phyloP scores from a whole-genome alignment of 1,139 yeast genomes.

The Lodderomyces margitis region DNA sequence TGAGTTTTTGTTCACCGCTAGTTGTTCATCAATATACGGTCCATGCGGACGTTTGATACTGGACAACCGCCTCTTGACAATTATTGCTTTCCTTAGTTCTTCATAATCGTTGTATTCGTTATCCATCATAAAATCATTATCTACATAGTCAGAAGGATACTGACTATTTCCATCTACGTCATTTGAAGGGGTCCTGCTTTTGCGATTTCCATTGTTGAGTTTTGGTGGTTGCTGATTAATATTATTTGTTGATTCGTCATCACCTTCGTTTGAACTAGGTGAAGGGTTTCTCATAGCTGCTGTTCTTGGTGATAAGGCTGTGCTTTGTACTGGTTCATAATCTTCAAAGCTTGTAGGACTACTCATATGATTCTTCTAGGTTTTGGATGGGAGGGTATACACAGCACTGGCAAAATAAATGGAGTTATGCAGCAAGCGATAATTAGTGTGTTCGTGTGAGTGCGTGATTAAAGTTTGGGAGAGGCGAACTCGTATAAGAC shows the following conservation, averaged over 20 bases:
- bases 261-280: slow-evolving; percentile 3
- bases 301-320: slow-evolving; percentile 7
- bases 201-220: not conserved
- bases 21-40: slow-evolving; percentile 8
- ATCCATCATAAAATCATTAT: slow-evolving; percentile 37
- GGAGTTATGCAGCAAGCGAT: no score
- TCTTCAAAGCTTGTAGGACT: slow-evolving; percentile 32
- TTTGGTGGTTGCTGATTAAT: slow-evolving; percentile 4
- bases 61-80: slow-evolving; percentile 27
- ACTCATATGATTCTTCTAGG: slow-evolving; percentile 26
- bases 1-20: slow-evolving; percentile 21
- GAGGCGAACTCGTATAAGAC: slow-evolving; percentile 2
- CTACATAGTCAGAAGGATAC: slow-evolving; percentile 15
- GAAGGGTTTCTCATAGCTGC: slow-evolving; percentile 4
- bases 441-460: no score
- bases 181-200: slow-evolving; percentile 1
- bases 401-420: no score
- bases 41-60: slow-evolving; percentile 14
- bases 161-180: not conserved
- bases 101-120: slow-evolving; percentile 31
- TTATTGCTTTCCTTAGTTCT: slow-evolving; percentile 37
- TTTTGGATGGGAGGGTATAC: no score
- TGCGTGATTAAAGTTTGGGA: no score
- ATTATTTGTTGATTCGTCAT: slow-evolving; percentile 1
- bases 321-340: slow-evolving; percentile 13